A percentile compares a stretch with the other conserved stretches of the same genome.
These are phyloP conservation scores for Phlebopus sp. DNA, from an alignment of 1,284 basidiomycete genomes.

Conservation along the genomic window DNA sequence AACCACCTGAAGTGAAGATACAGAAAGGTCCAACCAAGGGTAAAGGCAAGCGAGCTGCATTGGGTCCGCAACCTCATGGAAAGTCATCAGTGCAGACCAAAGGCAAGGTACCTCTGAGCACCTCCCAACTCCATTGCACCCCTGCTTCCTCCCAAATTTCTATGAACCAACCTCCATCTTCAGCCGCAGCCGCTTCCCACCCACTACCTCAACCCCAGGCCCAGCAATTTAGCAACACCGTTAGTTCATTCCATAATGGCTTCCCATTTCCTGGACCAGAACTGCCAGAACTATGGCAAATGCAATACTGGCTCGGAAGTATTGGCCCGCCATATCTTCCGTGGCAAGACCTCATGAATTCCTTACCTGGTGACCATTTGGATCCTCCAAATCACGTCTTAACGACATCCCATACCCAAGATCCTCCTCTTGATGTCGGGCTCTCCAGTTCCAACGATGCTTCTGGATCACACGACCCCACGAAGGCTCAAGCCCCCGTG, in stretches of 20 bases:
- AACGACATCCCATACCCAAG: background rate
- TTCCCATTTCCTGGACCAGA: background rate
- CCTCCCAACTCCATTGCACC: background rate
- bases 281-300: conserved; percentile 1
- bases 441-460: background rate
- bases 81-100: background rate
- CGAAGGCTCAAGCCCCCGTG: background rate
- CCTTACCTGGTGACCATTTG: background rate
- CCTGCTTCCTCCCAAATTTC: background rate
- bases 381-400: background rate
- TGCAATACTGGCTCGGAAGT: conserved; percentile 2
- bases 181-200: too few species aligned
- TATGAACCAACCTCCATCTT: too few species aligned
- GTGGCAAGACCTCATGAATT: background rate
- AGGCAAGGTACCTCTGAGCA: background rate
- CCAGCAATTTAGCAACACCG: background rate
- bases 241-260: background rate
- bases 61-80: background rate
- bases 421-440: background rate
- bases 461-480: background rate
- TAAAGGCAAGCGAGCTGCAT: background rate
- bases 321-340: background rate
- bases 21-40: background rate
- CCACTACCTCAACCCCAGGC: background rate
- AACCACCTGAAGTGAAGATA: background rate